phyloP scores from a whole-genome alignment of 106 monocot species.

The Triglochin maritima region DNA sequence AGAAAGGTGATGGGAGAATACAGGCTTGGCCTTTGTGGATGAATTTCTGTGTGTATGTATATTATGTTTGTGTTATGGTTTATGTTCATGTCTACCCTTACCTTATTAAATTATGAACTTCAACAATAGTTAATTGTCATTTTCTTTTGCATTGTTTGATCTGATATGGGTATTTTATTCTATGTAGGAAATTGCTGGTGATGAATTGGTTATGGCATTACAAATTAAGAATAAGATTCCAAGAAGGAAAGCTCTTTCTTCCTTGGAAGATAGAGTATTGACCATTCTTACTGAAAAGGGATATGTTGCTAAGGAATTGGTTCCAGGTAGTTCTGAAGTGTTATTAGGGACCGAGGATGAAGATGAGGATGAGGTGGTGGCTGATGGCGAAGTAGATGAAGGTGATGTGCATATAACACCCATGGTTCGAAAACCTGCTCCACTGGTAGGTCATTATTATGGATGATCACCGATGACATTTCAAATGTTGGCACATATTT shows the following conservation, averaged over 20 bases:
- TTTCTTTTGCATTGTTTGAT: neutral
- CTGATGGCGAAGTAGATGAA: slow-evolving; percentile 98
- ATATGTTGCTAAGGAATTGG: slow-evolving; percentile 58
- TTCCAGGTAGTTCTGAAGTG: slow-evolving; percentile 24
- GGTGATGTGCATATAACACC: slow-evolving; percentile 98
- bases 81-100: too few species aligned
- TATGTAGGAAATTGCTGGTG: slow-evolving; percentile 74
- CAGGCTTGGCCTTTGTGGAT: too few species aligned
- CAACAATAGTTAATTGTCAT: too few species aligned
- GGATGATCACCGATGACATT: neutral
- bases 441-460: slow-evolving; percentile 31
- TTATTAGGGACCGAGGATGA: slow-evolving; percentile 49
- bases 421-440: slow-evolving; percentile 37
- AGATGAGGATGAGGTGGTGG: slow-evolving; percentile 85
- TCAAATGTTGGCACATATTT: neutral
- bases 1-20: too few species aligned
- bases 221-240: slow-evolving; percentile 91
- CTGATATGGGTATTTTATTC: neutral
- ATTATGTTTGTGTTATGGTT: too few species aligned
- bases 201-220: slow-evolving; percentile 71
- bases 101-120: too few species aligned
- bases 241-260: slow-evolving; percentile 76
- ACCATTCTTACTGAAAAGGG: slow-evolving; percentile 77
- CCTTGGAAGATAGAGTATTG: slow-evolving; percentile 78
- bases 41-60: too few species aligned